phyloP scores from a whole-genome alignment of 225 moss, liverwort and hornwort genomes.

The Asterella californica region DNA sequence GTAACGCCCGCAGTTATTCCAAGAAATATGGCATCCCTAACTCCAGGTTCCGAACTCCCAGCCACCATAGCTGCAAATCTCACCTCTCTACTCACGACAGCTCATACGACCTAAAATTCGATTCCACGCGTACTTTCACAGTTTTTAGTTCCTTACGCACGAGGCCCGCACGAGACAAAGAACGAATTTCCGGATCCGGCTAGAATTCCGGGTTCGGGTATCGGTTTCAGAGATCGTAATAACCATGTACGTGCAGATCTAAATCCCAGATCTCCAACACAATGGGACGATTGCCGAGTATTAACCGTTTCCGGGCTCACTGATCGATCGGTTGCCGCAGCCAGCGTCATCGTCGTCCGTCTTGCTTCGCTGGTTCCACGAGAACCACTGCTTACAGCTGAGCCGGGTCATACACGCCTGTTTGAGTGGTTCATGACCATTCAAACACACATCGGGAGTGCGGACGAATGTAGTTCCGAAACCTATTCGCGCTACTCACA shows the following conservation, averaged over 20 bases:
- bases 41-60: constrained; percentile 34
- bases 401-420: too few relatives aligned
- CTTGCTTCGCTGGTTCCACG: background rate
- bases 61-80: constrained; percentile 4
- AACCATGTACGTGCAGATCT: background rate
- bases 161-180: background rate
- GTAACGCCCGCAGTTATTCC: constrained; percentile 67
- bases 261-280: background rate
- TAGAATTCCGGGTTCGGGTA: background rate
- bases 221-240: background rate
- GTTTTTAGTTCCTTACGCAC: background rate
- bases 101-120: background rate
- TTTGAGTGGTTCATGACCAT: too few relatives aligned
- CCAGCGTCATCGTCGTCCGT: background rate
- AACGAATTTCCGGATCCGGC: background rate
- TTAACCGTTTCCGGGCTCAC: background rate
- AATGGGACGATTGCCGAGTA: background rate
- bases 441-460: too few relatives aligned
- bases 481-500: too few relatives aligned
- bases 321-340: background rate
- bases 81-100: background rate
- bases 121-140: background rate
- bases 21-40: constrained; percentile 58
- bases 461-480: too few relatives aligned
- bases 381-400: background rate